phyloP scores from a whole-genome alignment of 495 filamentous ascomycete species.

The Cercophora scortea region DNA sequence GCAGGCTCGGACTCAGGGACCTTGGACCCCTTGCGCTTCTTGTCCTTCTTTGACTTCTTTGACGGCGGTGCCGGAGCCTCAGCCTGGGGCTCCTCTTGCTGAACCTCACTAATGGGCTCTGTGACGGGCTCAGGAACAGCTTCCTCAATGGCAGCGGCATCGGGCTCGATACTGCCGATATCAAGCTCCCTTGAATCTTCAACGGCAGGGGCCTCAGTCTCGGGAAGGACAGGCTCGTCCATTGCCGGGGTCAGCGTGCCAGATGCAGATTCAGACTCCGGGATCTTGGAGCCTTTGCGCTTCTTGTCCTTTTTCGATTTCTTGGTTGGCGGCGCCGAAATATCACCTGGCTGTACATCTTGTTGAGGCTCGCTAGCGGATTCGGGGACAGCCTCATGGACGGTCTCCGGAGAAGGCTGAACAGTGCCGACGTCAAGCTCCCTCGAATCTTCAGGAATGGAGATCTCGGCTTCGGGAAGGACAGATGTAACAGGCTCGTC shows the following conservation, averaged over 20 bases:
- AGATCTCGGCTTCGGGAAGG: background rate
- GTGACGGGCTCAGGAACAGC: no score
- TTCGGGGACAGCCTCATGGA: no score
- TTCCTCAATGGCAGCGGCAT: conserved; percentile 1
- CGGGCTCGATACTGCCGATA: no score
- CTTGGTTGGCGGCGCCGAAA: conserved; percentile 3
- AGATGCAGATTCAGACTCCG: conserved; percentile 3
- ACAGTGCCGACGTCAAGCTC: no score
- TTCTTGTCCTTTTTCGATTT: conserved; percentile 23
- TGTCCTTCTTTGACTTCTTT: conserved; percentile 19
- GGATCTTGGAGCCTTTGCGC: background rate
- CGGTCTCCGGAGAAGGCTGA: no score
- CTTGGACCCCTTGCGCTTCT: conserved; percentile 12
- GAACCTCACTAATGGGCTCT: background rate
- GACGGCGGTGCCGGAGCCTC: conserved; percentile 2
- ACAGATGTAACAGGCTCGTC: background rate
- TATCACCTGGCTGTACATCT: background rate
- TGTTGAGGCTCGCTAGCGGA: background rate
- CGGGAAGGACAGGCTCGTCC: background rate
- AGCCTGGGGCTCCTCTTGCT: conserved; percentile 1
- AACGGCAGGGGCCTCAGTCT: background rate
- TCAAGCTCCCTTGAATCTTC: background rate
- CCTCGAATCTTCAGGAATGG: background rate
- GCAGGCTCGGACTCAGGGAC: conserved; percentile 2
- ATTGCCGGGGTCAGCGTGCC: background rate